phyloP scores from a whole-genome alignment of 2,329 filamentous ascomycete genomes.

The Diplodia corticola region DNA sequence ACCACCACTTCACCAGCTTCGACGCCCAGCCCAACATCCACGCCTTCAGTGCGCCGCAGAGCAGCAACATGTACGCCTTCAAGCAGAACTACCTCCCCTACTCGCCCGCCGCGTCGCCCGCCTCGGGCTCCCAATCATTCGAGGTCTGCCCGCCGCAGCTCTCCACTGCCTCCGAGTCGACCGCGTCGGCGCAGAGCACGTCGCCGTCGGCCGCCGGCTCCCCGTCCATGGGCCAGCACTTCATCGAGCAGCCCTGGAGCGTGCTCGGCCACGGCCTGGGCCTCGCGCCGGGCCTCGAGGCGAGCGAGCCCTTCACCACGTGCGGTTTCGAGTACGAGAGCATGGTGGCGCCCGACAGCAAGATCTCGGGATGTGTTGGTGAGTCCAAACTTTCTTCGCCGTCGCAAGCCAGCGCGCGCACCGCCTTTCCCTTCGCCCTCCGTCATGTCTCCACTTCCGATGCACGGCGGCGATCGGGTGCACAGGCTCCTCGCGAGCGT shows the following conservation, averaged over 20 bases:
- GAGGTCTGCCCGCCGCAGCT: constrained; percentile 49
- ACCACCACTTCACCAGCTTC: constrained; percentile 40
- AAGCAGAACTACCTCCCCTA: constrained; percentile 40
- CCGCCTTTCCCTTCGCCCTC: constrained; percentile 22
- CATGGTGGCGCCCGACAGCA: constrained; percentile 47
- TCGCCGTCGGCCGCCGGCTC: constrained; percentile 54
- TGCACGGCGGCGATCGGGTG: neutral
- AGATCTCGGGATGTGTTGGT: constrained; percentile 50
- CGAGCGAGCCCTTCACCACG: constrained; percentile 55
- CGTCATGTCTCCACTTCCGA: constrained; percentile 9
- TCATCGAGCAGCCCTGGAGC: constrained; percentile 58
- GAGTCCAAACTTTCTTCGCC: constrained; percentile 47
- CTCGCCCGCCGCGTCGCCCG: constrained; percentile 46
- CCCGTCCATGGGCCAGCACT: constrained; percentile 60
- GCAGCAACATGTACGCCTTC: constrained; percentile 30
- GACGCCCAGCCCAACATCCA: constrained; percentile 39
- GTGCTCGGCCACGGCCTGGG: constrained; percentile 59
- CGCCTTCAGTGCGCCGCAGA: constrained; percentile 34
- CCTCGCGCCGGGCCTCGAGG: constrained; percentile 64
- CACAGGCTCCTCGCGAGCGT: constrained; percentile 2
- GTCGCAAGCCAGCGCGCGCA: constrained; percentile 29
- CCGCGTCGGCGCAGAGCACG: constrained; percentile 43
- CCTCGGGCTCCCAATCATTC: constrained; percentile 49
- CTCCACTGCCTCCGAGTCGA: constrained; percentile 53
- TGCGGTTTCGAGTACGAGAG: constrained; percentile 58